Evolutionary conservation across 352 stramenopile genomes (phyloP), one percentile per base, ranked within the genome.

Genomic region (Pythium aristosporum): DNA sequence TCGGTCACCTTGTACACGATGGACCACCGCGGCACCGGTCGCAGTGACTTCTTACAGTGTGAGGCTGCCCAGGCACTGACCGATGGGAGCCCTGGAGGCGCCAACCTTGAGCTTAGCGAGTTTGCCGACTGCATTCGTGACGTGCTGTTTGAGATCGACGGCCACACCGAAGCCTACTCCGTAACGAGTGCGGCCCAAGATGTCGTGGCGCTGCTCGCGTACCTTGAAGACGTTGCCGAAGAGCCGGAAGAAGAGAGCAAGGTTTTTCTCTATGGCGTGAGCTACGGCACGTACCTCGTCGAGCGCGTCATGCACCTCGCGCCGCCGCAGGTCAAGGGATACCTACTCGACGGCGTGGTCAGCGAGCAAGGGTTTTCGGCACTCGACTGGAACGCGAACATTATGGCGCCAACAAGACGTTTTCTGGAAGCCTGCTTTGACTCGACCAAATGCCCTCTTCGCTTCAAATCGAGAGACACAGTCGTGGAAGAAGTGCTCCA

Each of bases 1-100:
- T 67, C 68, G 0, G 53, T 80, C 15, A 74, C 71, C 48, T 60
- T 86, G n/a, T 88, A 88, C 71, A 83, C 77, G 15, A 64, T 86
- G 54, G 77, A 83, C 59, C 77, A 86, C 46, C 77, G 75, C 18
- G 77, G 77, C 44, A 83, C 77, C 3, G 77, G 73, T 1, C 70
- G 77, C 12, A 82, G 74, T 53, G 61, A 36, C 16, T 72, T 73
- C 32, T 56, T 86, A 13, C 55, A 74, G 44, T 86, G 75, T 43
- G 47, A 75, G 7, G 77, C 74, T 1, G 68, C 77, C 0, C 67
- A 83, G 57, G 75, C 73, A 15, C 56, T 54, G 11, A 41, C 67
- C 0, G 16, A 16, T 2, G 68, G 70, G 1, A 69, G 65, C 18
- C 67, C 61, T 0, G n/a, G 41, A 1, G 72, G 77, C 3, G 28